phyloP scores from a whole-genome alignment of 805 yeast species.

The Kockiozyma suomiensis region DNA sequence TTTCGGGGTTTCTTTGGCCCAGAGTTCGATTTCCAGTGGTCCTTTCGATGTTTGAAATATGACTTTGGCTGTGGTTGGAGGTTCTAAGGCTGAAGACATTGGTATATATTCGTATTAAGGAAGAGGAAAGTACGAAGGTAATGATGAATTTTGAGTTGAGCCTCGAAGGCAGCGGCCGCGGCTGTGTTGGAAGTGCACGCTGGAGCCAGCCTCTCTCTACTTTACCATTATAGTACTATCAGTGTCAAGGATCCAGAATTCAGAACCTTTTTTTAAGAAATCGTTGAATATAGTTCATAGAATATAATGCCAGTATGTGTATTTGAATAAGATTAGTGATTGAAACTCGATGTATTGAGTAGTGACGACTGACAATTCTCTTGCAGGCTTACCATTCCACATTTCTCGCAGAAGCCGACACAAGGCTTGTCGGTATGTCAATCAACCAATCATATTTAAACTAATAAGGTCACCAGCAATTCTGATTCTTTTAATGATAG shows the following conservation, averaged over 20 bases:
- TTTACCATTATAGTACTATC: too few species aligned
- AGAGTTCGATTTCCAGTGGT: constrained; percentile 58
- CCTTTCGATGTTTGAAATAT: constrained; percentile 61
- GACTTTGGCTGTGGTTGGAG: constrained; percentile 64
- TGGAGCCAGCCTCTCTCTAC: too few species aligned
- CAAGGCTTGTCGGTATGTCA: constrained; percentile 36
- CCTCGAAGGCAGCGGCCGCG: neutral
- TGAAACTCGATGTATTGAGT: neutral
- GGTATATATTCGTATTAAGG: neutral
- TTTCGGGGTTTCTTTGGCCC: constrained; percentile 68
- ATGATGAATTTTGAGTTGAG: too few species aligned
- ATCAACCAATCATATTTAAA: neutral
- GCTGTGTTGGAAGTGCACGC: too few species aligned
- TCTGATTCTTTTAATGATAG: constrained; percentile 46
- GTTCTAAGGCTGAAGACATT: constrained; percentile 46
- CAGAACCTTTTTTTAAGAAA: neutral
- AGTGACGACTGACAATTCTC: neutral
- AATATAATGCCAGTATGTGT: constrained; percentile 19
- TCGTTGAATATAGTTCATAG: neutral
- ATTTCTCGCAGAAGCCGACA: constrained; percentile 41
- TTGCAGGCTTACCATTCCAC: constrained; percentile 44
- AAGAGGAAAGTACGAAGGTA: too few species aligned
- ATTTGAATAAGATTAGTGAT: neutral
- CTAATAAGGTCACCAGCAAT: neutral
- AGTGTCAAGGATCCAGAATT: too few species aligned